Base-by-base conservation (phyloP, 2,329 filamentous ascomycete genomes). In the Aureobasidium sp. region DNA sequence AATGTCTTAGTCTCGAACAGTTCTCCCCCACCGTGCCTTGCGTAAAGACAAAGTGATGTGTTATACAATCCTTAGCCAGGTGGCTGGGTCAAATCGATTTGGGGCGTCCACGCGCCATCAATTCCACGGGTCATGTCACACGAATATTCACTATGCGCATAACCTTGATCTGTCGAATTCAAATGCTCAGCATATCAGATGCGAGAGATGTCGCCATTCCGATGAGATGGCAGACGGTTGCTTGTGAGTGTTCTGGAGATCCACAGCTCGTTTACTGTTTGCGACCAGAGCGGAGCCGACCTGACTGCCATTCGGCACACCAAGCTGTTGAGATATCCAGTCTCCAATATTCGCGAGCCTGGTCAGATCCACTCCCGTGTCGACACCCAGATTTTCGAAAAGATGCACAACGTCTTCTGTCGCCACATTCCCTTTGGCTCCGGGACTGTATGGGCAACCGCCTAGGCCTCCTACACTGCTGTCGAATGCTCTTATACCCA, bases 391-490 rank as follows among this genome's bases (percentile, higher is more conserved):
- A 63, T 82, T 88, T 70, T 90, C 85, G 70, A 89, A 75, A 63
- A 77, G 86, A 69, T 92, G 90, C 1, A 94, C 86, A 73, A 95
- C 74, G 70, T 95, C 88, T 74, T 95, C 90, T 0, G 89, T 92
- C 1, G 88, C 85, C 9, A 93, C 88, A 70, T 95, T 95, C 0
- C 90, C 90, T 43, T 89, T 94, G 0, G 90, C 90, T 0, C 90
- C 90, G 0, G 89, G 89, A 64, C 86, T 89, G 69, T 89, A 95
- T 0, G 90, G 90, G 69, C 90, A 95, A 0, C 90, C 90, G 1
- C 90, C 90, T 0, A 95, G 77, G 0, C 90, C 90, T 1, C 84
- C 88, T 1, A 95, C 88, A 59, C 87, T 88, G 64, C 83, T 84
- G 69, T 95, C 90, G 69, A 95, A 94, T 0, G 83, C 88, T 31